These are phyloP conservation scores for Stipa capillata DNA, from an alignment of 176 grass and related monocot genomes.

Conservation along the genomic window DNA sequence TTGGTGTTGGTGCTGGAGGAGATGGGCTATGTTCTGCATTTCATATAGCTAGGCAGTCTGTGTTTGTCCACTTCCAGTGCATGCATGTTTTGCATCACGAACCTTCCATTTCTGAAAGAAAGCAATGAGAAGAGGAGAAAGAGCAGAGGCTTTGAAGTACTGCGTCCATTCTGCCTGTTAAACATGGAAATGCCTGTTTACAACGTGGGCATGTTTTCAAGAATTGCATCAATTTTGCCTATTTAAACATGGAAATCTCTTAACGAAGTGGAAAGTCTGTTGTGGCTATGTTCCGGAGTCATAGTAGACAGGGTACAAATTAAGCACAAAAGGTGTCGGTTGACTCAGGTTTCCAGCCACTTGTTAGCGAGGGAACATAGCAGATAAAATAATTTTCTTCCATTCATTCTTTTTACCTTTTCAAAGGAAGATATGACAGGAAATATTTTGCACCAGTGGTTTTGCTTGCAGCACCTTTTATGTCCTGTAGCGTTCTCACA, in stretches of 20 bases:
- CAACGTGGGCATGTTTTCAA: not conserved
- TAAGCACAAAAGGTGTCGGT: not conserved
- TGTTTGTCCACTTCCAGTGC: not conserved
- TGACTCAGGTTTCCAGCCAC: constrained; percentile 14
- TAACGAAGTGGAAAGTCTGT: not conserved
- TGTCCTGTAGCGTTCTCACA: not conserved
- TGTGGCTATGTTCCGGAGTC: not conserved
- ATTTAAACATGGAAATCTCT: not conserved
- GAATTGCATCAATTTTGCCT: not conserved
- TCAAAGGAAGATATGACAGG: not conserved
- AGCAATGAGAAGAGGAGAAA: not conserved
- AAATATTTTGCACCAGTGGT: not conserved
- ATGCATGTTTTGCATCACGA: not conserved
- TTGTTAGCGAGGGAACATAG: not conserved
- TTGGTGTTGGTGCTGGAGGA: not conserved
- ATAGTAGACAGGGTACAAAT: not conserved
- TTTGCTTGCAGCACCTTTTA: not conserved
- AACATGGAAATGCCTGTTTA: not conserved
- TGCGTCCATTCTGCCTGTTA: not conserved
- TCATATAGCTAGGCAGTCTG: not conserved
- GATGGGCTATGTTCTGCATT: not conserved
- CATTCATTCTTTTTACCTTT: not conserved
- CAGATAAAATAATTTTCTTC: not conserved
- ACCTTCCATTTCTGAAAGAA: not conserved
- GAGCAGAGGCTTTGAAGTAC: not conserved